phyloP scores from a whole-genome alignment of 306 rosid species.

The Prunus campanulata region DNA sequence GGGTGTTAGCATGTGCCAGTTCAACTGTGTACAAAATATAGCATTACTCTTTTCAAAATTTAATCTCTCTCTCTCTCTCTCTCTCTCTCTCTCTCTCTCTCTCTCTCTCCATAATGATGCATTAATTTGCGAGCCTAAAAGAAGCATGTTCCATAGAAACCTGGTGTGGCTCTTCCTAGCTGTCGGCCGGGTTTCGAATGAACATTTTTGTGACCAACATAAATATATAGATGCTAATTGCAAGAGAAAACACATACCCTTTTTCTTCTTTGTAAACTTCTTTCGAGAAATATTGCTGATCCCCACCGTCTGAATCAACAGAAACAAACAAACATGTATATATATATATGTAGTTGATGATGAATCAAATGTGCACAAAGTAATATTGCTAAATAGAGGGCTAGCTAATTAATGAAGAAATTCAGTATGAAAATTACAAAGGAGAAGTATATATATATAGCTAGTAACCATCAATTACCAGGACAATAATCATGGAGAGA shows the following conservation, averaged over 20 bases:
- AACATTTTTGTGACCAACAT: neutral
- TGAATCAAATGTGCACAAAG: neutral
- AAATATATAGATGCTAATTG: neutral
- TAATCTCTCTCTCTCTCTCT: too few relatives aligned
- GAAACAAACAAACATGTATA: neutral
- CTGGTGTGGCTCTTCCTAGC: too few relatives aligned
- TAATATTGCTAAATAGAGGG: neutral
- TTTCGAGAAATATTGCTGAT: neutral
- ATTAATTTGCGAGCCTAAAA: too few relatives aligned
- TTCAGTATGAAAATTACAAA: neutral
- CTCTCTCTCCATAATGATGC: too few relatives aligned
- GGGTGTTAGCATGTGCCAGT: too few relatives aligned
- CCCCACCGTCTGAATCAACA: neutral
- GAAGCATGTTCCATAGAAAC: too few relatives aligned
- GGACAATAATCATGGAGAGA: neutral
- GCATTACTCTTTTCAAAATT: too few relatives aligned
- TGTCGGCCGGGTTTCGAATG: too few relatives aligned
- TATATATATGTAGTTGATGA: neutral
- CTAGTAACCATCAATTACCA: neutral
- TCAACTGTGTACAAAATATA: too few relatives aligned
- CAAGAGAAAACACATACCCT: neutral
- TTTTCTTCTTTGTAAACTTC: conserved; percentile 9
- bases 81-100: too few relatives aligned
- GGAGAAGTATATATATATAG: neutral
- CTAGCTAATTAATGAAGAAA: neutral